Conservation (phyloP, 305 asterid species). For the Petunia hybrid region DNA sequence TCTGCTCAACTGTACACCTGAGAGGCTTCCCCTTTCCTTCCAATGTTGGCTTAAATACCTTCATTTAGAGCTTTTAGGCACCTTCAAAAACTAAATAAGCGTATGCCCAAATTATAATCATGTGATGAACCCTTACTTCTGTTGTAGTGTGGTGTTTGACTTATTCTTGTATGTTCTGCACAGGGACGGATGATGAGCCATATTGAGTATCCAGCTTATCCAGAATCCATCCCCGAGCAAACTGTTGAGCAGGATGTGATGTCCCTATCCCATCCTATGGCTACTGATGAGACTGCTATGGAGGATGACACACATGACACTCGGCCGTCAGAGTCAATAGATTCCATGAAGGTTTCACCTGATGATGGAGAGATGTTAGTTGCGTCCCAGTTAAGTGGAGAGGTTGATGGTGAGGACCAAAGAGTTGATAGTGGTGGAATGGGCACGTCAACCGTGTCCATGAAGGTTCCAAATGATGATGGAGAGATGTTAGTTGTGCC, state of each 20-base stretch:
- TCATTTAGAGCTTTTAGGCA: not conserved
- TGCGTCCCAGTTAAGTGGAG: constrained; percentile 35
- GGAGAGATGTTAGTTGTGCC: constrained; percentile 31
- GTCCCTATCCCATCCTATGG: constrained; percentile 16
- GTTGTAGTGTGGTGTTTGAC: constrained; percentile 2
- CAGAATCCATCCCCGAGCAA: constrained; percentile 45
- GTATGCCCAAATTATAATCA: not conserved
- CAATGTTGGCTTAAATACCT: not conserved
- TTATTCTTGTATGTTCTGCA: constrained; percentile 26
- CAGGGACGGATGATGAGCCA: constrained; percentile 69
- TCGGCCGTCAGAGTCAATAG: constrained; percentile 40
- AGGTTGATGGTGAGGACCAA: constrained; percentile 26
- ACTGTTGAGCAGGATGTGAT: constrained; percentile 45
- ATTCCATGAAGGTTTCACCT: constrained; percentile 36
- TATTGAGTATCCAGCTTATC: constrained; percentile 47
- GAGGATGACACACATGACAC: constrained; percentile 24
- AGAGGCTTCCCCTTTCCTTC: constrained; percentile 7
- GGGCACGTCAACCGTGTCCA: constrained; percentile 42
- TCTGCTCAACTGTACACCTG: constrained; percentile 25
- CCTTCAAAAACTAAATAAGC: not conserved
- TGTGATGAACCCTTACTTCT: not conserved
- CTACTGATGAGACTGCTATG: constrained; percentile 43
- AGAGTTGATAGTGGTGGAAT: constrained; percentile 27
- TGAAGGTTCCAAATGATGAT: constrained; percentile 38
- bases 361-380: constrained; percentile 38